Conservation (phyloP, 352 stramenopile genomes). For the Phytophthora ramorum region DNA sequence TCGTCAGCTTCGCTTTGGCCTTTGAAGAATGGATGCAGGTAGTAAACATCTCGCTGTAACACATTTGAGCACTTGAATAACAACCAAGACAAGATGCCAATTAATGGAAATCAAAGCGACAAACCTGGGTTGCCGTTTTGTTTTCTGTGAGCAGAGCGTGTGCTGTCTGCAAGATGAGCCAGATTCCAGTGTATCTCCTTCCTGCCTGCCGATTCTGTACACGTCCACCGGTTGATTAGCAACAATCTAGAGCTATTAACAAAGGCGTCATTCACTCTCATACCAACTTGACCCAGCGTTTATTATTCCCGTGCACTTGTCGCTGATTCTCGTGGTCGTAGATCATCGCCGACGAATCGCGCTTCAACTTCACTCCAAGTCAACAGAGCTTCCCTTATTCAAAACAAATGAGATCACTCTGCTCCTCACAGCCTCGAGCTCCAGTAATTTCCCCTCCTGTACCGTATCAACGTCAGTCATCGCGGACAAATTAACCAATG, state of each 20-base stretch:
- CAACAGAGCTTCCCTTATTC: not conserved
- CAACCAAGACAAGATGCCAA: not conserved
- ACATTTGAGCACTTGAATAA: constrained; percentile 1
- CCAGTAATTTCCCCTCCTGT: constrained; percentile 55
- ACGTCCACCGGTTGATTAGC: not conserved
- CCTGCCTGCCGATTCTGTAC: constrained; percentile 66
- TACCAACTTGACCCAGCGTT: constrained; percentile 70
- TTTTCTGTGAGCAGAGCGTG: constrained; percentile 72
- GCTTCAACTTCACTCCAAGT: constrained; percentile 57
- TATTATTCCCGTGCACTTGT: constrained; percentile 65
- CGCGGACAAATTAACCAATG: not conserved
- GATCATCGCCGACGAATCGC: constrained; percentile 54
- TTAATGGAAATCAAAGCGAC: not conserved
- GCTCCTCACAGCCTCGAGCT: constrained; percentile 62
- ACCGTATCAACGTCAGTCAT: not conserved
- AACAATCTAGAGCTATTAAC: not conserved
- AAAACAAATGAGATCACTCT: not conserved
- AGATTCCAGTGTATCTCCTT: constrained; percentile 85
- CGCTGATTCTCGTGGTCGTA: constrained; percentile 67
- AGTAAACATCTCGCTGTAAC: constrained; percentile 82
- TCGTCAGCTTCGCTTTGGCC: constrained; percentile 82
- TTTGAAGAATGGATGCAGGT: constrained; percentile 87
- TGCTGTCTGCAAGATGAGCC: constrained; percentile 82
- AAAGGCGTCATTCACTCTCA: not conserved
- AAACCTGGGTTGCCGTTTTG: constrained; percentile 87